These are phyloP conservation scores for Phialocephala subalpina DNA, from an alignment of 2,329 filamentous ascomycete species.

Conservation along the genomic window DNA sequence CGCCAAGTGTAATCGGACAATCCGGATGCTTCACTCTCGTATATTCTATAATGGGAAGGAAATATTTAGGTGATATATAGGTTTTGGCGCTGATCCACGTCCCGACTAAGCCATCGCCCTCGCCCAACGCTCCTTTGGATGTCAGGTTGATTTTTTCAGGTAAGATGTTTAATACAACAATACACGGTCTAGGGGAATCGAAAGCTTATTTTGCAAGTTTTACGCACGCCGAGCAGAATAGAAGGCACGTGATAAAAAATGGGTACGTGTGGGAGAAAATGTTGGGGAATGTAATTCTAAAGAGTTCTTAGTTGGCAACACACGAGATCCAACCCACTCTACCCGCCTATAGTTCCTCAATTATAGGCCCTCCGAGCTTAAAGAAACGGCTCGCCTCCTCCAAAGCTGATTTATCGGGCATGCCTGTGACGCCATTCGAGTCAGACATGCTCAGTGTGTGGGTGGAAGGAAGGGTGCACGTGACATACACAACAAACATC, in stretches of 20 bases:
- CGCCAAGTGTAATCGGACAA: constrained; percentile 43
- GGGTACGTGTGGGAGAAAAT: not conserved
- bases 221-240: not conserved
- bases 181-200: not conserved
- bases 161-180: not conserved
- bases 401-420: constrained; percentile 30
- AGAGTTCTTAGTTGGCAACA: too few species aligned
- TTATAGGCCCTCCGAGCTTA: constrained; percentile 25
- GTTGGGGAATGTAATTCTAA: not conserved
- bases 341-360: constrained; percentile 22
- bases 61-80: not conserved
- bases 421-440: constrained; percentile 20
- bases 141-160: not conserved
- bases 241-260: not conserved
- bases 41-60: not conserved
- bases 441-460: constrained; percentile 10
- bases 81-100: not conserved
- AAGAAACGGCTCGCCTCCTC: constrained; percentile 28
- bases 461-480: constrained; percentile 11
- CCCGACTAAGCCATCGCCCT: not conserved
- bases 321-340: constrained; percentile 7
- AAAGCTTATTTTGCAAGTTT: not conserved
- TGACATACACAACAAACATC: constrained; percentile 35
- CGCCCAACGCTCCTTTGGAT: not conserved
- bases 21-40: constrained; percentile 44